Conservation (phyloP, 2,329 filamentous ascomycete species). For the Aspergillus melleus region DNA sequence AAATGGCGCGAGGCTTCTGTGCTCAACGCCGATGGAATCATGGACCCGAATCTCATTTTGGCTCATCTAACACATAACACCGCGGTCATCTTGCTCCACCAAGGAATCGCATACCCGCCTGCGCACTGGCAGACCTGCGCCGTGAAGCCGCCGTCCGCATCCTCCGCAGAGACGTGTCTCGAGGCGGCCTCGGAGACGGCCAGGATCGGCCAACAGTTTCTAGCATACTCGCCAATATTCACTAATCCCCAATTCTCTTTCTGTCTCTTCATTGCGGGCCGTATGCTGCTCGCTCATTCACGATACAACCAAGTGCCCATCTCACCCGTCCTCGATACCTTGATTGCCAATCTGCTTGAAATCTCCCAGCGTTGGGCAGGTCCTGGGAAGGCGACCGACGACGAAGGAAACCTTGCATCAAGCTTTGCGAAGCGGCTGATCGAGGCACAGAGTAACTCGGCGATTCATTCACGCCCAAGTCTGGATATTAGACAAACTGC, state of each 20-base stretch:
- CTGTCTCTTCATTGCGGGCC: conserved; percentile 47
- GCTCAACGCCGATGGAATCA: conserved; percentile 35
- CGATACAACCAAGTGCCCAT: conserved; percentile 33
- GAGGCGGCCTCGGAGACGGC: conserved; percentile 48
- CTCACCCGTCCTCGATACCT: conserved; percentile 31
- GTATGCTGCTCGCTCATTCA: conserved; percentile 44
- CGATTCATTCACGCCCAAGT: conserved; percentile 3
- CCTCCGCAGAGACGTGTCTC: conserved; percentile 52
- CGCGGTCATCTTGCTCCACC: conserved; percentile 51
- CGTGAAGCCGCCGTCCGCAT: conserved; percentile 45
- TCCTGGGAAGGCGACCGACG: conserved; percentile 8
- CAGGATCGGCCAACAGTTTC: conserved; percentile 45
- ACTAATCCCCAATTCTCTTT: conserved; percentile 45
- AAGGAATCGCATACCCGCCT: conserved; percentile 46
- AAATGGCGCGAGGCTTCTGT: conserved; percentile 35
- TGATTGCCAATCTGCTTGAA: conserved; percentile 35
- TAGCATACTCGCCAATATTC: conserved; percentile 33
- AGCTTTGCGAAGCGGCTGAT: conserved; percentile 21
- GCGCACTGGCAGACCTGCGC: conserved; percentile 30
- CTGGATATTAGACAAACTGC: conserved; percentile 22
- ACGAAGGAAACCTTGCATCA: conserved; percentile 16
- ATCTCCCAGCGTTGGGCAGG: conserved; percentile 43
- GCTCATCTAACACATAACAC: conserved; percentile 54
- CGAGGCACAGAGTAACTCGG: conserved; percentile 10
- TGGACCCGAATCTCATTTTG: conserved; percentile 53